Evolutionary conservation across 2,329 filamentous ascomycete genomes (phyloP), one percentile per base, ranked within the genome.

Genomic region (Xylariaceae sp.): DNA sequence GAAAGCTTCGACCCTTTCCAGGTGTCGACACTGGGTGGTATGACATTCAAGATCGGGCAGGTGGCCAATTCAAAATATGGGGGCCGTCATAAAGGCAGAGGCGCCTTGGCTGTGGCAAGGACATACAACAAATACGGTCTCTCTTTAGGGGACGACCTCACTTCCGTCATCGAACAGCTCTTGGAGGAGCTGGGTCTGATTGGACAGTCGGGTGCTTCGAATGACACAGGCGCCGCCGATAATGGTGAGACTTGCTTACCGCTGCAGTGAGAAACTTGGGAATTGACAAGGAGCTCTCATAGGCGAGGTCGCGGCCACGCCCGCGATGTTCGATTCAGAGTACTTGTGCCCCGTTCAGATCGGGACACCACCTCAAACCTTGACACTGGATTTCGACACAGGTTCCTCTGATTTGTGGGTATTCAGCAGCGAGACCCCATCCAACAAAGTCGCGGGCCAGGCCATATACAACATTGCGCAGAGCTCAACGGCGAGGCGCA

Each of bases 361-460:
- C 31, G 69, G 69, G 10, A 71, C 71, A 6, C 74, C 74, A 9
- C 65, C 71, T 4, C 71, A 76, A 58, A 73, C 68, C 1, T 62
- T 77, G 44, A 69, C 71, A 34, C 60, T 77, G 45, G 69, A 75
- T 57, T 73, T 77, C 43, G 74, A 77, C 51, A 77, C 75, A 1
- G 75, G 74, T 1, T 76, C 73, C 2, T 71, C 73, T 11, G 74
- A 78, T 50, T 64, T 77, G 19, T 76, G 75, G 75, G 75, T 78
- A 1, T 77, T 77, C 58, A 75, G 72, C 49, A 64, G 64, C 31
- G 61, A 70, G 52, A 69, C 67, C 1, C 60, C 67, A 13, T 36
- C 47, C 22, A 59, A 49, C 16, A 63, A 72, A 28, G 62, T 72
- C 11, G 65, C 65, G 14, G 72, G 71, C 0, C 74, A 77, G 43